A percentile compares a stretch with the other conserved stretches of the same genome.
phyloP scores from a whole-genome alignment of 345 rosid genomes.

The Cardamine chenopodiifolia region DNA sequence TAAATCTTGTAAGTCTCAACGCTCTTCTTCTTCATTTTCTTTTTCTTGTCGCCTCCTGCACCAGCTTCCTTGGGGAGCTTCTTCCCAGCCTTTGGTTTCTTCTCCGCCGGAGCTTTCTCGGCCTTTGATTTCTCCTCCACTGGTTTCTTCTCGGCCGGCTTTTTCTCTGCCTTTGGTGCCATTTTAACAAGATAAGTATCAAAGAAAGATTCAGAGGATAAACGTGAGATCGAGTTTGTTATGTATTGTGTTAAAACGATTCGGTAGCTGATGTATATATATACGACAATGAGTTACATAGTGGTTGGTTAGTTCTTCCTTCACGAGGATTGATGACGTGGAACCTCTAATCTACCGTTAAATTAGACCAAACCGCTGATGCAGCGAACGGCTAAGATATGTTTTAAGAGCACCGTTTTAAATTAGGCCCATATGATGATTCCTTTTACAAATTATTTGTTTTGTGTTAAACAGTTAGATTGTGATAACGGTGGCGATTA shows the following conservation, averaged over 20 bases:
- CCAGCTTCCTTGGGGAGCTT: conserved; percentile 50
- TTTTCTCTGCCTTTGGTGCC: conserved; percentile 56
- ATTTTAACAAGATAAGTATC: neutral
- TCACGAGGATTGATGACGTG: conserved; percentile 48
- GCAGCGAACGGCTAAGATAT: conserved; percentile 28
- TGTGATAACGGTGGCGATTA: too few species aligned
- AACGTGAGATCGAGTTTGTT: neutral
- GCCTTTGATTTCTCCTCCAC: conserved; percentile 53
- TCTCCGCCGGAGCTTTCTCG: conserved; percentile 58
- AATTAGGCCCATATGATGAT: neutral
- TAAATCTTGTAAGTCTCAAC: conserved; percentile 57
- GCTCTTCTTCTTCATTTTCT: conserved; percentile 57
- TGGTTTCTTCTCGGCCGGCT: conserved; percentile 47
- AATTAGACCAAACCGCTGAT: neutral
- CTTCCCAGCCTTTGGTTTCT: conserved; percentile 62
- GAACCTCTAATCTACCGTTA: neutral
- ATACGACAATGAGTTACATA: neutral
- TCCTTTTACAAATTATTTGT: neutral
- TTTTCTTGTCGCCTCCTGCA: conserved; percentile 50
- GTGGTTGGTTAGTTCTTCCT: conserved; percentile 20
- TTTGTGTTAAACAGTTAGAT: neutral
- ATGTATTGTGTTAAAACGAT: rapidly evolving
- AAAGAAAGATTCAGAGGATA: neutral
- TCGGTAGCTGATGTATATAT: conserved; percentile 17
- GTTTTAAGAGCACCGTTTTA: neutral